Evolutionary conservation across 2,329 filamentous ascomycete genomes (phyloP).

Genomic region (Teratosphaeria nubilosa): DNA sequence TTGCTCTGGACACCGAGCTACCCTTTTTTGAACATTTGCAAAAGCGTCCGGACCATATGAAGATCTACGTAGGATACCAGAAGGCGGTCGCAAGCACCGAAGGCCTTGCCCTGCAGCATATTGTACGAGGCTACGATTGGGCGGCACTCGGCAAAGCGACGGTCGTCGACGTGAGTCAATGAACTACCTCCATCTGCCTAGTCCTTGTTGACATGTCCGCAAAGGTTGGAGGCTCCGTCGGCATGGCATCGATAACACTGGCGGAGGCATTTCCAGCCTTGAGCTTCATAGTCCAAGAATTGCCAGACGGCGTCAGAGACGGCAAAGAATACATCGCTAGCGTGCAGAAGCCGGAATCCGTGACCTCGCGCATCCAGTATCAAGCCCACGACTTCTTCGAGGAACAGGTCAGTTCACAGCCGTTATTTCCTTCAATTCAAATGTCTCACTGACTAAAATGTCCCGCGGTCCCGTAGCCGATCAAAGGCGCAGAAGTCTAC

Average conservation of each 20-base stretch:
- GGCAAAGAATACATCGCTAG: not conserved
- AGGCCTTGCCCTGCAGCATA: not conserved
- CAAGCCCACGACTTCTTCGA: not conserved
- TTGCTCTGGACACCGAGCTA: not conserved
- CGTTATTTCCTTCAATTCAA: too few species aligned
- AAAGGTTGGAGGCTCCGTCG: not conserved
- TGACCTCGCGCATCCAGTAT: not conserved
- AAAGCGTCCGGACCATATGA: not conserved
- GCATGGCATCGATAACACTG: not conserved
- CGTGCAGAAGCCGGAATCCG: not conserved
- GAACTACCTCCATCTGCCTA: too few species aligned
- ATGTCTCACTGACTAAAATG: too few species aligned
- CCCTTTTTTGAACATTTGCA: not conserved
- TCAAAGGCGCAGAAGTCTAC: not conserved
- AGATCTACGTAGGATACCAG: not conserved
- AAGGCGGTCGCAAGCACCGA: not conserved
- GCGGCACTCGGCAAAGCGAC: not conserved
- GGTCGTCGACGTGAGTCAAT: not conserved
- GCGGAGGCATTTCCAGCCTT: not conserved
- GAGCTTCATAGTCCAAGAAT: not conserved
- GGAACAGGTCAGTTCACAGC: too few species aligned
- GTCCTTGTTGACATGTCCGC: too few species aligned
- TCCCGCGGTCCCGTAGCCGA: not conserved
- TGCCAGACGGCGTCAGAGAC: not conserved
- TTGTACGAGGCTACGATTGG: not conserved